Evolutionary conservation across 768 basidiomycete species (phyloP).

Genomic region (Amanita pseudoporphyria): DNA sequence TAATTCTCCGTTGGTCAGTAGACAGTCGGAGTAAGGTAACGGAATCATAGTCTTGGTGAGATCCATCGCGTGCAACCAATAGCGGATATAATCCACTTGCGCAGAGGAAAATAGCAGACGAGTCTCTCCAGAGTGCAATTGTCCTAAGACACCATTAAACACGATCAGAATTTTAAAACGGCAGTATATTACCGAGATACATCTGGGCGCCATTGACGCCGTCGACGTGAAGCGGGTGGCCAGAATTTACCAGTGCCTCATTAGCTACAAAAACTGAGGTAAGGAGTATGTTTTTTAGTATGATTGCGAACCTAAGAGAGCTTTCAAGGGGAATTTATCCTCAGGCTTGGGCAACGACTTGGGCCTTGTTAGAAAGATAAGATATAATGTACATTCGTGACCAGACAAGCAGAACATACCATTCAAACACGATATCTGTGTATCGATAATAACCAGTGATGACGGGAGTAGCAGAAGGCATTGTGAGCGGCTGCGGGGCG

Average conservation of each 20-base stretch:
- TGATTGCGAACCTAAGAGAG: constrained; percentile 37
- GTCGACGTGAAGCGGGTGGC: constrained; percentile 60
- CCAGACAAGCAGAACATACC: constrained; percentile 27
- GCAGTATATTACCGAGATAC: constrained; percentile 42
- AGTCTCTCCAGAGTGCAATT: constrained; percentile 59
- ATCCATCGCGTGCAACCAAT: constrained; percentile 71
- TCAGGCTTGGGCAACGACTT: constrained; percentile 45
- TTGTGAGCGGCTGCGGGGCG: constrained; percentile 10
- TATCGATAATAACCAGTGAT: constrained; percentile 74
- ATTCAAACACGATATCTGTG: constrained; percentile 80
- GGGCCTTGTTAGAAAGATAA: constrained; percentile 37
- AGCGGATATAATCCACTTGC: constrained; percentile 78
- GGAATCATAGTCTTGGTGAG: constrained; percentile 58
- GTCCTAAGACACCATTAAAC: constrained; percentile 30
- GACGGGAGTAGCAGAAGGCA: constrained; percentile 27
- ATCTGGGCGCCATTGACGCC: constrained; percentile 62
- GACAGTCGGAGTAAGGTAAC: constrained; percentile 70
- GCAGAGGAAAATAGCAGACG: constrained; percentile 77
- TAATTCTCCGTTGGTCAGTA: constrained; percentile 51
- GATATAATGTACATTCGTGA: not conserved
- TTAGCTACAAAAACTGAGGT: constrained; percentile 32
- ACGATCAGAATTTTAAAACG: not conserved
- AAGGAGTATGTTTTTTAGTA: not conserved
- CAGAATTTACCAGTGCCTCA: constrained; percentile 56
- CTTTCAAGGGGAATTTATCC: constrained; percentile 56